Base-by-base conservation (phyloP, 1,284 basidiomycete genomes). In the Ceratobasidium sp. region DNA sequence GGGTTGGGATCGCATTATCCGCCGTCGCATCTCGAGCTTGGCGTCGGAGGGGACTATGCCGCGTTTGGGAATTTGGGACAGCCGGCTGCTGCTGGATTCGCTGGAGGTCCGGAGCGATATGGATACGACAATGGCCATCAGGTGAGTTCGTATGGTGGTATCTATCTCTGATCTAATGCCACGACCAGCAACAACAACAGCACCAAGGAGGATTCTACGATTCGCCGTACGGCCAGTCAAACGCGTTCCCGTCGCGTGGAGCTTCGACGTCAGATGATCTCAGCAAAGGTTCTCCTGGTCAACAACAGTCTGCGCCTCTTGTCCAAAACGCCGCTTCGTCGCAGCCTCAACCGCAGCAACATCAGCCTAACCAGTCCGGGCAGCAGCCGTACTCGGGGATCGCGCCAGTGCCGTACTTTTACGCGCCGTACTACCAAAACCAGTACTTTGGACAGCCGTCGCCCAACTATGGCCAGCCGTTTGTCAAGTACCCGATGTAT, bases 401-500 rank as follows among this genome's bases (percentile, higher is more conserved):
- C n/a, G 57, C 85, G 57, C 89, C 85, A 54, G 81, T 90, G 64
- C 89, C 88, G 1, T 91, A 90, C 79, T 92, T 91, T 80, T 91
- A 84, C 77, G 81, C 79, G 73, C 87, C 88, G 22, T 92, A 91
- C 81, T 89, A 89, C 5, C 90, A 91, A 79, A 91, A 88, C 78
- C 91, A 93, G 78, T 93, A 89, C 82, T 93, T 92, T 77, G 89
- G 90, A 53, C 82, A 87, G 0, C 90, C 91, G 0, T 93, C 66
- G 36, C 64, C 93, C 83, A 90, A 86, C 79, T 89, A 89, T 48
- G 89, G 87, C 5, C 90, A 90, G 79, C 88, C 88, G 3, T 91
- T 89, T 79, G 88, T 90, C 80, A 92, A 93, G 83, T 93, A 92
- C 3, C 81, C 90, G 27, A 89, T 93, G 82, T 92, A 91, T 84